phyloP scores from a whole-genome alignment of 1,139 yeast genomes.

The Yamadazyma blattariae region DNA sequence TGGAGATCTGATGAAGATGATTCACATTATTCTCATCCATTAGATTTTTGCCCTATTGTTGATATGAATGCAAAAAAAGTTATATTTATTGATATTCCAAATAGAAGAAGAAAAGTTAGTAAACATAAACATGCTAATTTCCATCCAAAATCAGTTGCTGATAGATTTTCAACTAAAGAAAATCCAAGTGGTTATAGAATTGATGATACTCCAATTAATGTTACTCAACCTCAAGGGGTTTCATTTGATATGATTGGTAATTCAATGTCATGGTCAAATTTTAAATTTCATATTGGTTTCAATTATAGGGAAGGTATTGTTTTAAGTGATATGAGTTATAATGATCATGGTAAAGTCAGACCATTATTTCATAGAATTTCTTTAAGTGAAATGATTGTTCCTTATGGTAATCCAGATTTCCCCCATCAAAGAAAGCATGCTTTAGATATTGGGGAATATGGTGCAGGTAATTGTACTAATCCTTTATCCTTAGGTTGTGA shows the following conservation, averaged over 20 bases:
- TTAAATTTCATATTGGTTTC: slow-evolving; percentile 74
- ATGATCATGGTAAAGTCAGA: slow-evolving; percentile 70
- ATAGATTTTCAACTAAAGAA: slow-evolving; percentile 52
- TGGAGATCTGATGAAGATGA: slow-evolving; percentile 77
- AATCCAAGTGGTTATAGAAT: slow-evolving; percentile 56
- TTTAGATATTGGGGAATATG: slow-evolving; percentile 82
- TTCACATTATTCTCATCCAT: slow-evolving; percentile 79
- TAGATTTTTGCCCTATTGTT: slow-evolving; percentile 79
- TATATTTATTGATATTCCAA: slow-evolving; percentile 70
- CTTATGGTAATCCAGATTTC: slow-evolving; percentile 75
- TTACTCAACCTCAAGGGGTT: slow-evolving; percentile 80
- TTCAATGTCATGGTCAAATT: slow-evolving; percentile 74
- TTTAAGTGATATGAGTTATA: slow-evolving; percentile 66
- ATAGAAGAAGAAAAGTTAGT: slow-evolving; percentile 69
- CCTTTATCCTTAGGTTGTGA: slow-evolving; percentile 78
- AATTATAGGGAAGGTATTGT: slow-evolving; percentile 86
- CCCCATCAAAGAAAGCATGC: slow-evolving; percentile 87
- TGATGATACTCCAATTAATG: slow-evolving; percentile 59
- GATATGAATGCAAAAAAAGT: slow-evolving; percentile 71
- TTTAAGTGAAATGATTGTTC: slow-evolving; percentile 80
- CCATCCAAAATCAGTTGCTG: slow-evolving; percentile 62
- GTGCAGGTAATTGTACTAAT: slow-evolving; percentile 83
- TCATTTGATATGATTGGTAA: slow-evolving; percentile 70
- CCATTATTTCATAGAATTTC: slow-evolving; percentile 78
- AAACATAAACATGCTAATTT: slow-evolving; percentile 66